These are phyloP conservation scores for Lepiota brunneoincarnata DNA, from an alignment of 768 basidiomycete genomes.

Conservation along the genomic window DNA sequence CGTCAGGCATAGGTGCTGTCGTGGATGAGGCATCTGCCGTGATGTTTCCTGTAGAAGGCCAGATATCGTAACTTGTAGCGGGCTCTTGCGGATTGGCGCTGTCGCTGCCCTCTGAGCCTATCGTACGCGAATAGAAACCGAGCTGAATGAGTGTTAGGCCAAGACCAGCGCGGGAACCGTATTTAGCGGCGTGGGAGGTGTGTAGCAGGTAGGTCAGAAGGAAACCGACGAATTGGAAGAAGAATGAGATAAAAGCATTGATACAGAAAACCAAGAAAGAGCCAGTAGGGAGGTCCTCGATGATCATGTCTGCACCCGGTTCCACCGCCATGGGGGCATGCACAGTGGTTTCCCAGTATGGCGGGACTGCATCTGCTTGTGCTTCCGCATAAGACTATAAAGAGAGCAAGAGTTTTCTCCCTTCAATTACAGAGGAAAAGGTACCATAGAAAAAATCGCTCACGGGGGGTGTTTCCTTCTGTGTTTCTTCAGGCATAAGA, in stretches of 20 bases:
- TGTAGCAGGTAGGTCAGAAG: constrained; percentile 90
- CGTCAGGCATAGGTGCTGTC: constrained; percentile 22
- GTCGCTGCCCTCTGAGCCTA: constrained; percentile 25
- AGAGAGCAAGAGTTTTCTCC: neutral
- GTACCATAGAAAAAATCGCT: constrained; percentile 24
- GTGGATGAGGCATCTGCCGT: constrained; percentile 15
- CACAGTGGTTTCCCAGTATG: constrained; percentile 97
- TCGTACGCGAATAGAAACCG: constrained; percentile 68
- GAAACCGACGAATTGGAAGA: constrained; percentile 97
- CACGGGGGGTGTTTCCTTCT: constrained; percentile 86
- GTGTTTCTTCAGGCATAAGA: constrained; percentile 75
- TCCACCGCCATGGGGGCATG: constrained; percentile 67
- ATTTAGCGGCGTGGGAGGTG: constrained; percentile 90
- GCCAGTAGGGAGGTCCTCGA: constrained; percentile 90
- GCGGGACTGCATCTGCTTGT: constrained; percentile 85
- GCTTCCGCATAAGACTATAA: constrained; percentile 81
- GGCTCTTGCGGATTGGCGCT: constrained; percentile 9
- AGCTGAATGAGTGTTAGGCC: constrained; percentile 94
- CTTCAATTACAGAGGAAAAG: neutral
- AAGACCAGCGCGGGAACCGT: constrained; percentile 92
- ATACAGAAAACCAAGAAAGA: constrained; percentile 68
- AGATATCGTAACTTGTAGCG: neutral
- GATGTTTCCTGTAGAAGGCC: neutral
- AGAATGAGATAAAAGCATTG: constrained; percentile 85
- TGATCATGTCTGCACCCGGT: constrained; percentile 60